Percentiles rank a stretch among this genome's conserved stretches.
Evolutionary conservation across 352 stramenopile species (phyloP).

Genomic region (Globisporangium abappressorium): DNA sequence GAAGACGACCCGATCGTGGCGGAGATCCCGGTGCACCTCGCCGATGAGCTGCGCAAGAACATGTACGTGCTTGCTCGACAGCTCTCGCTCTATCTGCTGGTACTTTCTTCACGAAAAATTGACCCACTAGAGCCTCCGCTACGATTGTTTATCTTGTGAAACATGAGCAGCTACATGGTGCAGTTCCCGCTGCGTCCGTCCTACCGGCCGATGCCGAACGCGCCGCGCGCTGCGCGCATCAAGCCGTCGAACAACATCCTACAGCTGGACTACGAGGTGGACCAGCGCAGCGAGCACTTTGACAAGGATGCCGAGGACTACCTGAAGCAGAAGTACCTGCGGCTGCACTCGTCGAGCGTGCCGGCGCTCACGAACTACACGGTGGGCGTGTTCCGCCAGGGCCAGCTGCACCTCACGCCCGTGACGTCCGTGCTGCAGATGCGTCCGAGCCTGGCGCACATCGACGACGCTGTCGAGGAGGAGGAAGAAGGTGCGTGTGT

Average conservation of each 20-base stretch:
- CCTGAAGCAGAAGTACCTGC: constrained; percentile 67
- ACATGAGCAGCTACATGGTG: constrained; percentile 54
- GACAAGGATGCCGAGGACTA: constrained; percentile 81
- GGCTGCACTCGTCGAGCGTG: constrained; percentile 61
- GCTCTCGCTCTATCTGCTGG: not conserved
- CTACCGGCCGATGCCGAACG: constrained; percentile 70
- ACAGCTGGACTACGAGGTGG: constrained; percentile 73
- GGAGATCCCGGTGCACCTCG: constrained; percentile 83
- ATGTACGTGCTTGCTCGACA: constrained; percentile 35
- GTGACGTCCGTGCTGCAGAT: constrained; percentile 73
- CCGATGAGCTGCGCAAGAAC: constrained; percentile 59
- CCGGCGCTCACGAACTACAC: constrained; percentile 75
- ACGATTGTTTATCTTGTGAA: not conserved
- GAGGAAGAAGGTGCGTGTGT: constrained; percentile 35
- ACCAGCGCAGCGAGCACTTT: constrained; percentile 70
- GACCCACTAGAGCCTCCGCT: not conserved
- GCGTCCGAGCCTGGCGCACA: constrained; percentile 73
- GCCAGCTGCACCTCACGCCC: constrained; percentile 77
- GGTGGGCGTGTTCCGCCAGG: constrained; percentile 74
- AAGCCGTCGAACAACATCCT: constrained; percentile 77
- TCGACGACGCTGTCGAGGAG: constrained; percentile 71
- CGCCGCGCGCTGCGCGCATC: constrained; percentile 53
- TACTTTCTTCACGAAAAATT: not conserved
- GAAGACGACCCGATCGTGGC: constrained; percentile 77
- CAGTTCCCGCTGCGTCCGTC: constrained; percentile 78